Evolutionary conservation across 441 rosid genomes (phyloP).

Genomic region (Gossypium davidsonii): DNA sequence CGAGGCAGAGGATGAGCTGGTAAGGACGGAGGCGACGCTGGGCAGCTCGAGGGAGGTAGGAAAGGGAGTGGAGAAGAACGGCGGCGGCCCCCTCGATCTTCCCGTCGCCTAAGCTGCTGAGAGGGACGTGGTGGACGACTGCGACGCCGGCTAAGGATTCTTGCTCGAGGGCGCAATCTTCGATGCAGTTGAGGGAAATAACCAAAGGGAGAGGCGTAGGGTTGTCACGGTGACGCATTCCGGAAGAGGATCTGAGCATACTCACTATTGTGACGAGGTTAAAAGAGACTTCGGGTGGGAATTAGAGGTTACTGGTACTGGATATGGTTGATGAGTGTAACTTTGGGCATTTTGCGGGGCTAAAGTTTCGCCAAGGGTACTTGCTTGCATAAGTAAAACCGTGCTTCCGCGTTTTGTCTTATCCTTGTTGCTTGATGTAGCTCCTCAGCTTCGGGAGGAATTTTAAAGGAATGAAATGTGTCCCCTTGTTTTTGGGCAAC

Average conservation of each 20-base stretch:
- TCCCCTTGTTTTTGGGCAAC: background rate
- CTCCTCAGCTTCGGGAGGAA: conserved; percentile 10
- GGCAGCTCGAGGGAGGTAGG: conserved; percentile 98
- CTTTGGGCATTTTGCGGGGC: conserved; percentile 20
- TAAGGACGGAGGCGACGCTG: conserved; percentile 91
- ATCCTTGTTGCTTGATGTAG: background rate
- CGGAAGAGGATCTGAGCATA: conserved; percentile 38
- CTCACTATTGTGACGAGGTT: conserved; percentile 7
- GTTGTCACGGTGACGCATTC: conserved; percentile 51
- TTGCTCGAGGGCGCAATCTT: conserved; percentile 73
- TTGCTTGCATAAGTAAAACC: too few species aligned
- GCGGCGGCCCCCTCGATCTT: conserved; percentile 86
- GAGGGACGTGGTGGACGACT: conserved; percentile 78
- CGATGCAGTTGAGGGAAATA: conserved; percentile 85
- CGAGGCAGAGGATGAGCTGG: conserved; percentile 90
- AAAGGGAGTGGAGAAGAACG: conserved; percentile 82
- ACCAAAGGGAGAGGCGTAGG: conserved; percentile 49
- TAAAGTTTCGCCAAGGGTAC: background rate
- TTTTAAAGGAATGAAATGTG: background rate
- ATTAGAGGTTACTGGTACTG: conserved; percentile 21
- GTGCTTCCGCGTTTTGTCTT: background rate
- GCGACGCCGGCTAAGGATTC: conserved; percentile 79
- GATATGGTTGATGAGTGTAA: conserved; percentile 46
- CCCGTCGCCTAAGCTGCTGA: conserved; percentile 76
- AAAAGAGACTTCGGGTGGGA: background rate